Conservation (phyloP, 306 rosid genomes). For the Cucumis hystrix region DNA sequence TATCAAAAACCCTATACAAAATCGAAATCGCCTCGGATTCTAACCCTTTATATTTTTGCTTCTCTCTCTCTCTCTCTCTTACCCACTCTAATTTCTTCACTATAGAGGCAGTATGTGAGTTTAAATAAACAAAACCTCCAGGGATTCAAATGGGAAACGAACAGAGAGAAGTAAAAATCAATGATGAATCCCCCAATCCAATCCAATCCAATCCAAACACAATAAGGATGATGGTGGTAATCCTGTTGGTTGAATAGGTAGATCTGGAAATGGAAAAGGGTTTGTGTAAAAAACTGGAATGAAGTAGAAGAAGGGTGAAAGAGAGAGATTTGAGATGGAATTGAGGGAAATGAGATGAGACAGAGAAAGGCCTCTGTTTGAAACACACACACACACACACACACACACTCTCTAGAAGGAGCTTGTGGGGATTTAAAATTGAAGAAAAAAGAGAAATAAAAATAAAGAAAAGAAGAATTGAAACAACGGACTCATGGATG, state of each 20-base stretch:
- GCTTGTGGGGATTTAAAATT: not conserved
- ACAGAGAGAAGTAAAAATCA: constrained; percentile 11
- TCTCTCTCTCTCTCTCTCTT: constrained; percentile 1
- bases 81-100: constrained; percentile 16
- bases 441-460: not conserved
- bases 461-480: not conserved
- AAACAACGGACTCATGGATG: constrained; percentile 30
- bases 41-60: constrained; percentile 34
- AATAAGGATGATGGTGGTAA: not conserved
- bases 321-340: not conserved
- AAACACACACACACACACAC: too few relatives aligned
- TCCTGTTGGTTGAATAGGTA: constrained; percentile 6
- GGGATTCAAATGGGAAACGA: constrained; percentile 4
- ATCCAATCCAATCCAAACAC: not conserved
- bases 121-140: constrained; percentile 15
- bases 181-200: not conserved
- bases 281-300: not conserved
- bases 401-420: not conserved
- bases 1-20: constrained; percentile 19
- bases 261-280: not conserved
- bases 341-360: not conserved
- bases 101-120: constrained; percentile 12
- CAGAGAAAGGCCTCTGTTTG: not conserved
- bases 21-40: constrained; percentile 74
- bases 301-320: not conserved